Evolutionary conservation across 2,329 filamentous ascomycete species (phyloP), one percentile per base, ranked within the genome.

Genomic region (Aspergillus hortae): DNA sequence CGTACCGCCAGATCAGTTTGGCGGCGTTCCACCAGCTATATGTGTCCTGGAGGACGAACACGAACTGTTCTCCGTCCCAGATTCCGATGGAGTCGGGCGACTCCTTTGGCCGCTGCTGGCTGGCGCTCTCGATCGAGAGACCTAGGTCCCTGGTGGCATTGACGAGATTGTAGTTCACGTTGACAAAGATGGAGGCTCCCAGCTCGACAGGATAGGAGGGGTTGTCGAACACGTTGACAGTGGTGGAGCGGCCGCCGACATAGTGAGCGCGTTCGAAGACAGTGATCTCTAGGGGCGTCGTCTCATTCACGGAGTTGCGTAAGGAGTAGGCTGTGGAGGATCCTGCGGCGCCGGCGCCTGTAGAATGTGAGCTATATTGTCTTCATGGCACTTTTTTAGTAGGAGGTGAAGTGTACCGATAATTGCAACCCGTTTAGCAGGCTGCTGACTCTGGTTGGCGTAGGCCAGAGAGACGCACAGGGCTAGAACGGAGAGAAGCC

Each of bases 121-220:
- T 67, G 30, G 73, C 70, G 15, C 77, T 73, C n/a, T 68, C 73
- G 2, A 83, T 73, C 0, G 76, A 73, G 3, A 99, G 82, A n/a
- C 83, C 83, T 65, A 96, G 91, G 12, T 82, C 78, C 30, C 80
- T 73, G 6, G 83, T 85, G 1, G 91, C 88, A 49, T 88, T 85
- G 61, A 86, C 83, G 36, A 99, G 80, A 62, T 95, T 96, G 36
- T 84, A 77, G 66, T 97, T 99, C 41, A 88, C 82, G 45, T 87
- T 70, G 42, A 97, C 89, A 67, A 97, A 99, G 61, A 97, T 96
- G 55, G 88, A 92, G 10, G 89, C 94, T 14, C 94, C 94, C 1
- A 97, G 78, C 69, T 99, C 94, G 33, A 96, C 81, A 1, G 88
- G 87, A 36, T 85, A 75, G 0, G 74, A 57, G 1, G 85, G 77